These are phyloP conservation scores for Ogataea allantospora DNA, from an alignment of 805 yeast genomes.

Conservation along the genomic window DNA sequence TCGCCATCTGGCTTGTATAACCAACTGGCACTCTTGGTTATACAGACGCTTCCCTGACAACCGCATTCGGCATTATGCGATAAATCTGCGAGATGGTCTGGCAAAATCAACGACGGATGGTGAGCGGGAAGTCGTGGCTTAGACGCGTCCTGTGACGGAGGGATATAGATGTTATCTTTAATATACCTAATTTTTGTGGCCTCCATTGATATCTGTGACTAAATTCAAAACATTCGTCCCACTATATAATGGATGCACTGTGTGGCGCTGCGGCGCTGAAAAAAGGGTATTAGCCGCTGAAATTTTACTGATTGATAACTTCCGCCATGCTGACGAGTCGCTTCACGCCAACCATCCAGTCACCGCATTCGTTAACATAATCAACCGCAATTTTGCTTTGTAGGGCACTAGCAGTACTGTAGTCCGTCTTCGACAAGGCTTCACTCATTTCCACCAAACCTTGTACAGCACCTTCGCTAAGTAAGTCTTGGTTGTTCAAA, in stretches of 20 bases:
- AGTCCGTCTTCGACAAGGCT: conserved; percentile 54
- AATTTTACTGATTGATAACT: conserved; percentile 25
- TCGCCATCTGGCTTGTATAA: conserved; percentile 37
- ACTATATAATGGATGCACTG: conserved; percentile 3
- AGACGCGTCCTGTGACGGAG: conserved; percentile 20
- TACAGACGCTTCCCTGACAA: conserved; percentile 34
- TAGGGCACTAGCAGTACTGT: conserved; percentile 52
- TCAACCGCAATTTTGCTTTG: conserved; percentile 61
- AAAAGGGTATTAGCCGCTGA: conserved; percentile 1
- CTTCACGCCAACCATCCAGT: conserved; percentile 91
- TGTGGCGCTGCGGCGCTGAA: conserved; percentile 10
- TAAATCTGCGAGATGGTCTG: conserved; percentile 31
- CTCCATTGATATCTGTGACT: conserved; percentile 29
- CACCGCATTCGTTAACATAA: conserved; percentile 72
- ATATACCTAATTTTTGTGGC: conserved; percentile 30
- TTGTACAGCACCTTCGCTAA: conserved; percentile 54
- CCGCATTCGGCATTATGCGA: conserved; percentile 33
- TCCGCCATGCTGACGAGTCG: conserved; percentile 77
- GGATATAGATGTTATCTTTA: conserved; percentile 35
- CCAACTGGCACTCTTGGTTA: conserved; percentile 36
- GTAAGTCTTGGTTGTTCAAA: conserved; percentile 67
- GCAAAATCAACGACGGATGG: conserved; percentile 36
- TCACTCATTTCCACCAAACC: conserved; percentile 51
- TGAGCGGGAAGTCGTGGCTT: conserved; percentile 31
- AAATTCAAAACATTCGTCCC: conserved; percentile 7